Evolutionary conservation across 768 basidiomycete genomes (phyloP).

Genomic region (Lepiota brunneoincarnata): DNA sequence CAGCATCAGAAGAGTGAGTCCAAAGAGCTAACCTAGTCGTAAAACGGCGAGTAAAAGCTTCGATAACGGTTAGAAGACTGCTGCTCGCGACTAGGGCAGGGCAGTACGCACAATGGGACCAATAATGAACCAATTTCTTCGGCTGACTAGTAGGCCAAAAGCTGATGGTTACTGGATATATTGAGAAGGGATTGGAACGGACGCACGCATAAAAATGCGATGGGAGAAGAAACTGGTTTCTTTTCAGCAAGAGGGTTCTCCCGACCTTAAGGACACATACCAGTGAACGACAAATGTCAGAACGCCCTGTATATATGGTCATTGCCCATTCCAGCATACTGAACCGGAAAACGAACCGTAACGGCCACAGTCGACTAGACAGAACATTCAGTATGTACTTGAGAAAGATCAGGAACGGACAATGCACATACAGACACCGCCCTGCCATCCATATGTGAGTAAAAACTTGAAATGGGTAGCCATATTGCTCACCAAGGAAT

Average conservation of each 20-base stretch:
- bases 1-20: neutral
- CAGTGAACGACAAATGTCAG: slow-evolving; percentile 29
- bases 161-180: neutral
- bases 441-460: neutral
- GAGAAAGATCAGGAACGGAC: neutral
- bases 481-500: slow-evolving; percentile 31
- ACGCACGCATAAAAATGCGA: slow-evolving; percentile 37
- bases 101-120: slow-evolving; percentile 26
- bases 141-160: slow-evolving; percentile 28
- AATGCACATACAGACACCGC: slow-evolving; percentile 6
- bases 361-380: slow-evolving; percentile 25
- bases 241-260: neutral
- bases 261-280: slow-evolving; percentile 13
- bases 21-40: slow-evolving; percentile 22
- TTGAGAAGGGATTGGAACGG: neutral
- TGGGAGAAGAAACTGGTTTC: slow-evolving; percentile 32
- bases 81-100: neutral
- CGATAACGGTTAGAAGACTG: neutral
- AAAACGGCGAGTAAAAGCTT: slow-evolving; percentile 24
- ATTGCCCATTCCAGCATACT: neutral
- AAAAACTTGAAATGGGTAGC: neutral
- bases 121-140: slow-evolving; percentile 29
- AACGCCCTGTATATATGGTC: slow-evolving; percentile 19
- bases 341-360: slow-evolving; percentile 16
- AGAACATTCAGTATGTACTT: neutral